Evolutionary conservation across 2,329 filamentous ascomycete species (phyloP), one percentile per base, ranked within the genome.

Genomic region (Botrytis cinerea): DNA sequence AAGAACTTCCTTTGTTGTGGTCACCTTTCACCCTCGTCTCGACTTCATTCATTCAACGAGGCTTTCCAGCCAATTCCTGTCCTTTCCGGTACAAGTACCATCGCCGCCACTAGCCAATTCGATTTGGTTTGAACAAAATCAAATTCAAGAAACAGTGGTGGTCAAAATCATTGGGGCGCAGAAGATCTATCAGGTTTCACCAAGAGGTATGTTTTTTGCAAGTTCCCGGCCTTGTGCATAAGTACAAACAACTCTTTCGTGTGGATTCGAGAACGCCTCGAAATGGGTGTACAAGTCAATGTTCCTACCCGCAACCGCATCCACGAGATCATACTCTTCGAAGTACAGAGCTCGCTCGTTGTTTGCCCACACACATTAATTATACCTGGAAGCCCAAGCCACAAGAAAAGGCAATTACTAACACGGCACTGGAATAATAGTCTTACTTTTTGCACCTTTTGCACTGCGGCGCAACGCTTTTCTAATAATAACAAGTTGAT

Each of bases 241-340:
- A 54, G 46, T 67, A 72, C 46, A 64, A 64, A 67, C 70, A 72
- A 67, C 46, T 66, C 46, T 66, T 54, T 35, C 43, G 46, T 66
- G 61, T 46, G 70, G 59, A 72, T 72, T 72, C 70, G 70, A 72
- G 46, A 72, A 51, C 70, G 14, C 70, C 38, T 66, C 60, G 60
- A 72, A 57, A 38, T 35, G 61, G 60, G 70, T 4, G 60, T 35
- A 72, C 70, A 72, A 66, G 60, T 32, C 45, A 72, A 66, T 67
- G 60, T 63, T 64, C 38, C 46, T 72, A 66, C 70, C 70, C 70
- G 60, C 54, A 45, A 54, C 35, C 60, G 28, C 45, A 64, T 64
- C 66, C 66, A 68, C 66, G 66, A 68, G 69, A 71, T 71, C 69
- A 68, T 57, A 57, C 66, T 22, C 38, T 64, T 46, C 46, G 54